These are phyloP conservation scores for Dryas integrifolia DNA, from an alignment of 331 rosid genomes.

Conservation along the genomic window DNA sequence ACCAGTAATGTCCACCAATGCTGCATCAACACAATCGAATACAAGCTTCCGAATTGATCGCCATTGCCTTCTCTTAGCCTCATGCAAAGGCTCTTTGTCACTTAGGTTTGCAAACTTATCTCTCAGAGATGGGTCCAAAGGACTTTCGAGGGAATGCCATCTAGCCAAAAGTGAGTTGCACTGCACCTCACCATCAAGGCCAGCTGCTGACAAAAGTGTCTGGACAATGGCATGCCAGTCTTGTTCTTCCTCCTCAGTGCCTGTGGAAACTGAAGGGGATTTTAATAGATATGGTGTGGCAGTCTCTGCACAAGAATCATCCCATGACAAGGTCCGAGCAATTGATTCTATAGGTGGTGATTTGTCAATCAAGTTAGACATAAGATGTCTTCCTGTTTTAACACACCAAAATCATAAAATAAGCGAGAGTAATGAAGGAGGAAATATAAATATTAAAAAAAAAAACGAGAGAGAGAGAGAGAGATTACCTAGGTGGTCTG, in stretches of 20 bases:
- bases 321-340: conserved; percentile 82
- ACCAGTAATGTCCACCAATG: conserved; percentile 56
- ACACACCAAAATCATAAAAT: conserved; percentile 10
- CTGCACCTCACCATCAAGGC: conserved; percentile 50
- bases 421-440: conserved; percentile 11
- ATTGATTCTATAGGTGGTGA: conserved; percentile 95
- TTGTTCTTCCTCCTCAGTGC: conserved; percentile 51
- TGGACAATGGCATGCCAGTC: conserved; percentile 61
- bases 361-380: conserved; percentile 86
- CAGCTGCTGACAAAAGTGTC: conserved; percentile 65
- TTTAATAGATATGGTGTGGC: conserved; percentile 47
- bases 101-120: conserved; percentile 51
- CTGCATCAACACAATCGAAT: conserved; percentile 65
- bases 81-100: conserved; percentile 55
- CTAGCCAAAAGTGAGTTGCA: conserved; percentile 37
- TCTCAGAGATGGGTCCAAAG: conserved; percentile 81
- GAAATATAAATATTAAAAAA: conserved; percentile 5
- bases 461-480: background rate
- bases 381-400: conserved; percentile 47
- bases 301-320: conserved; percentile 54
- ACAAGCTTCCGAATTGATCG: conserved; percentile 72
- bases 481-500: conserved; percentile 43
- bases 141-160: conserved; percentile 71
- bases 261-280: conserved; percentile 48
- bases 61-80: conserved; percentile 67